Conservation (phyloP, 2,329 filamentous ascomycete species). For the Aspergillus melleus region DNA sequence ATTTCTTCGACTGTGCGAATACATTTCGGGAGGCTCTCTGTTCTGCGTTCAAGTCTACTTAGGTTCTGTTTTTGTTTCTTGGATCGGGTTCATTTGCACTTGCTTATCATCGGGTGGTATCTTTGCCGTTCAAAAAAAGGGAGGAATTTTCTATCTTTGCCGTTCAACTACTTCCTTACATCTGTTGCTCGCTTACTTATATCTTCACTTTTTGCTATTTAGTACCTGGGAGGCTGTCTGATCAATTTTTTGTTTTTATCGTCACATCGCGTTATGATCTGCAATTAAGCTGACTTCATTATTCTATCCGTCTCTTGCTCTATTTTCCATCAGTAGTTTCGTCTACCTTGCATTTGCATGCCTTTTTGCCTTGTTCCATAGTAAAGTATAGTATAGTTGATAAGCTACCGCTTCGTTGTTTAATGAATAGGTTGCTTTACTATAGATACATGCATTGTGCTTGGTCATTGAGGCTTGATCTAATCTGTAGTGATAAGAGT, state of each 20-base stretch:
- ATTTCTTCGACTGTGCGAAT: constrained; percentile 10
- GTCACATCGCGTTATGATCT: constrained; percentile 5
- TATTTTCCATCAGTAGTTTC: constrained; percentile 8
- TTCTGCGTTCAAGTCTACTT: constrained; percentile 20
- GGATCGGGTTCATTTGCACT: constrained; percentile 8
- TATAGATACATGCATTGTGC: too few species aligned
- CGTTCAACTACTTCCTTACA: neutral
- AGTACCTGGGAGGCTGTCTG: constrained; percentile 42
- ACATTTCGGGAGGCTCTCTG: constrained; percentile 23
- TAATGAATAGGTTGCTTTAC: too few species aligned
- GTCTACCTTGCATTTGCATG: constrained; percentile 12
- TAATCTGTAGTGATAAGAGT: too few species aligned
- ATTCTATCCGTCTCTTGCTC: neutral
- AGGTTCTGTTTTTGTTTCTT: constrained; percentile 2
- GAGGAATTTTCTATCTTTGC: constrained; percentile 14
- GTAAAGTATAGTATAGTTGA: neutral
- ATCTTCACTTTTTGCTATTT: constrained; percentile 13
- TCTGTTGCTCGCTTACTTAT: neutral
- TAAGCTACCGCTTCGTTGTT: neutral
- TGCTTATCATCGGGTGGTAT: constrained; percentile 12
- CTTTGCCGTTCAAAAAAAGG: constrained; percentile 13
- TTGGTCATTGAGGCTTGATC: neutral
- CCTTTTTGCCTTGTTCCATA: constrained; percentile 1
- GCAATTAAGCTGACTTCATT: constrained; percentile 7
- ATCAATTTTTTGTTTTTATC: constrained; percentile 26